Conservation (phyloP, 805 yeast species). For the Pichia cabralensis region DNA sequence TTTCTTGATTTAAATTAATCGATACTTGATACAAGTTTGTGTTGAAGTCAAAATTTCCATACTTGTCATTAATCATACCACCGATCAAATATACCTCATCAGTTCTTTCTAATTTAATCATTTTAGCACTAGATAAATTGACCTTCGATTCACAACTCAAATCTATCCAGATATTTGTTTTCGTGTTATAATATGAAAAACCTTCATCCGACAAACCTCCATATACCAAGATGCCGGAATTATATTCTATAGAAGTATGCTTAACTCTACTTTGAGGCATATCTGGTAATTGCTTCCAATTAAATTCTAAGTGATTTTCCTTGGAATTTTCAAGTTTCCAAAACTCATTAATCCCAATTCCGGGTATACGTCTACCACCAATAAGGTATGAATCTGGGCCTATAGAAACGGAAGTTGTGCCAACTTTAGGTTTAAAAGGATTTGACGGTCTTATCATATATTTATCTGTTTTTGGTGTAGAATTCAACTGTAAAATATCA, state of each 20-base stretch:
- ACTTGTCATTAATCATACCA: slow-evolving; percentile 26
- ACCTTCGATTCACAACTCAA: too few species aligned
- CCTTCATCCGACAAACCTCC: slow-evolving; percentile 33
- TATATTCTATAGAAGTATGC: slow-evolving; percentile 33
- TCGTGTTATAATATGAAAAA: slow-evolving; percentile 17
- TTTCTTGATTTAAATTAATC: slow-evolving; percentile 5
- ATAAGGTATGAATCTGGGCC: slow-evolving; percentile 25
- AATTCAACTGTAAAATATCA: slow-evolving; percentile 12
- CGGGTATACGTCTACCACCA: slow-evolving; percentile 67
- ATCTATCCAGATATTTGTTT: slow-evolving; percentile 4
- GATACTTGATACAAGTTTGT: slow-evolving; percentile 28
- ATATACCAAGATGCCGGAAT: slow-evolving; percentile 31
- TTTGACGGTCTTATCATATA: too few species aligned
- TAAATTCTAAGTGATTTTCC: slow-evolving; percentile 7
- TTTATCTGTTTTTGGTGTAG: background rate
- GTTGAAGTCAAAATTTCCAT: slow-evolving; percentile 19
- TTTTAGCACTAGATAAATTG: too few species aligned
- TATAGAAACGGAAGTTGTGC: slow-evolving; percentile 2
- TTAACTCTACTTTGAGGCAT: slow-evolving; percentile 37
- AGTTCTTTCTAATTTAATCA: too few species aligned
- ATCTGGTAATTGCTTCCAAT: slow-evolving; percentile 34
- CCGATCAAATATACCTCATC: slow-evolving; percentile 38
- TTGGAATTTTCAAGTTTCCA: slow-evolving; percentile 28
- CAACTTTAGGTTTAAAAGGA: slow-evolving; percentile 8
- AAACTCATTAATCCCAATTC: slow-evolving; percentile 31